Conservation (phyloP, 1,139 yeast species). For the Debaryomyces singareniensis region DNA sequence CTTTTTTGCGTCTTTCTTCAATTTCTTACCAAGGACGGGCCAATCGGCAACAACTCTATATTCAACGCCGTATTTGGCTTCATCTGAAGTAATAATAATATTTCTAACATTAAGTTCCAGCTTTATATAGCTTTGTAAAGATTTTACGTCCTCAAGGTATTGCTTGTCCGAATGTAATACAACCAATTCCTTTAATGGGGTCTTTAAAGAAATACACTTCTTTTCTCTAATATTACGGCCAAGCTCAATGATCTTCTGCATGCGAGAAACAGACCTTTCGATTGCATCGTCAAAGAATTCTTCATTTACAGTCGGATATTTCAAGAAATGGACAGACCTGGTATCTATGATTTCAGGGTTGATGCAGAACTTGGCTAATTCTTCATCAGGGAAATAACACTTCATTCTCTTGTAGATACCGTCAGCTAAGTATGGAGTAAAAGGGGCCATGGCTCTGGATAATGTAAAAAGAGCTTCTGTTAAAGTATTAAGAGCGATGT, state of each 20-base stretch:
- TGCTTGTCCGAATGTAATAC: constrained; percentile 73
- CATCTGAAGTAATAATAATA: constrained; percentile 82
- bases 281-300: constrained; percentile 75
- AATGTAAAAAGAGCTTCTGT: constrained; percentile 85
- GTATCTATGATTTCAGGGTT: constrained; percentile 45
- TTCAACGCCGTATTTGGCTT: constrained; percentile 83
- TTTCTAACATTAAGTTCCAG: constrained; percentile 94
- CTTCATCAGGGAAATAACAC: constrained; percentile 50
- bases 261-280: constrained; percentile 82
- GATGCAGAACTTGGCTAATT: constrained; percentile 37
- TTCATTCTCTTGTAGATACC: constrained; percentile 75
- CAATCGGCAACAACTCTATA: constrained; percentile 97
- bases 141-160: constrained; percentile 73
- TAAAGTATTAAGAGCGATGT: constrained; percentile 81
- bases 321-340: constrained; percentile 88
- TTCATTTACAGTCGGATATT: constrained; percentile 80
- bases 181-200: constrained; percentile 85
- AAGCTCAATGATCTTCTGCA: constrained; percentile 95
- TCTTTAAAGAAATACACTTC: constrained; percentile 87
- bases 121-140: constrained; percentile 68
- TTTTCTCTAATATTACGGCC: constrained; percentile 97
- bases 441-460: constrained; percentile 97
- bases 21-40: constrained; percentile 96
- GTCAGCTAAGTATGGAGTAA: constrained; percentile 94
- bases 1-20: constrained; percentile 87